Evolutionary conservation across 2,329 filamentous ascomycete genomes (phyloP).

Genomic region (Ophiostoma piceae): DNA sequence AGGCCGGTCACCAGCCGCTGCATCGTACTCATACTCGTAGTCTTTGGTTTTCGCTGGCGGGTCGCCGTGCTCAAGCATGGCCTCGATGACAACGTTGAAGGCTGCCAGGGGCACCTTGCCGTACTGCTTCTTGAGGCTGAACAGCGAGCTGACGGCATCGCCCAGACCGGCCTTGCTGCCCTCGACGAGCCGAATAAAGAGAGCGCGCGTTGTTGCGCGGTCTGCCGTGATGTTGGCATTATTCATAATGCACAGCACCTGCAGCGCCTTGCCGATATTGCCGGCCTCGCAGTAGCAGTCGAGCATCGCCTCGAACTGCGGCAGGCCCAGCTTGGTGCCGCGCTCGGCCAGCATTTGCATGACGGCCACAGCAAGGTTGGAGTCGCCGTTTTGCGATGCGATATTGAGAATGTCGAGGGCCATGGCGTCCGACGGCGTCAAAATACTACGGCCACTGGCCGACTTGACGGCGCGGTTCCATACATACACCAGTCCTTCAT

Average conservation of each 20-base stretch:
- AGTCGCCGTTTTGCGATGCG: conserved; percentile 64
- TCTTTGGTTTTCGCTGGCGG: neutral
- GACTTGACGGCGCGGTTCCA: conserved; percentile 55
- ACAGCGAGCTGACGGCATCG: conserved; percentile 49
- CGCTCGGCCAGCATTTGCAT: conserved; percentile 60
- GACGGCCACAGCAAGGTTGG: conserved; percentile 63
- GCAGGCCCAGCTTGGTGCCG: conserved; percentile 51
- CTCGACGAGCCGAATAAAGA: conserved; percentile 43
- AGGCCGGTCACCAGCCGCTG: conserved; percentile 6
- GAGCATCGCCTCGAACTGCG: conserved; percentile 77
- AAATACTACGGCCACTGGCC: conserved; percentile 39
- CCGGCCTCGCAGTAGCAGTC: conserved; percentile 59
- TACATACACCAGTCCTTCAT: conserved; percentile 59
- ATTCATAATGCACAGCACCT: conserved; percentile 68
- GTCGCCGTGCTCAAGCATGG: conserved; percentile 26
- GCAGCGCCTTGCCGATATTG: conserved; percentile 62
- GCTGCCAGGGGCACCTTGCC: conserved; percentile 36
- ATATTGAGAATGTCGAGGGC: conserved; percentile 59
- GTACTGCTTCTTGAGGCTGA: conserved; percentile 41
- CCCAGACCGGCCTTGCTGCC: neutral
- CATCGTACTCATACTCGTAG: too few species aligned
- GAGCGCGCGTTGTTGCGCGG: conserved; percentile 55
- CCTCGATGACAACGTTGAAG: conserved; percentile 41
- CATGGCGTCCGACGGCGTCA: conserved; percentile 43
- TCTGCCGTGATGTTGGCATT: conserved; percentile 55